Conservation (phyloP, 2,329 filamentous ascomycete species). For the Acephala macrosclerotiorum region DNA sequence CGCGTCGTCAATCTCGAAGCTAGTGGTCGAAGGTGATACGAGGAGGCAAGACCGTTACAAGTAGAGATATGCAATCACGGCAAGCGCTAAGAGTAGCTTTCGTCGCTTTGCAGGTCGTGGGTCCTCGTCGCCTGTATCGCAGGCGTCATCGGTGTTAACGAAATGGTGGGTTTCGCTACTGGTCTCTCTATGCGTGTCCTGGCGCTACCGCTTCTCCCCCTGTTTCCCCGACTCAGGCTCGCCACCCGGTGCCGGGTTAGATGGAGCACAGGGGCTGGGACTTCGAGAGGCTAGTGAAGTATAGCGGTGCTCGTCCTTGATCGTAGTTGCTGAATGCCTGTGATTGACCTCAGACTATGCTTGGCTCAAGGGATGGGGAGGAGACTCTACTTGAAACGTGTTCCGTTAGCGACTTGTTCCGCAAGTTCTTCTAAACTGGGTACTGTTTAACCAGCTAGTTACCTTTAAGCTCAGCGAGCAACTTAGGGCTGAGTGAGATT, state of each 20-base stretch:
- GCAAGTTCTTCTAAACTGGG: constrained; percentile 26
- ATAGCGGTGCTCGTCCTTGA: background rate
- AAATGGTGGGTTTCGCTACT: constrained; percentile 20
- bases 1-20: constrained; percentile 18
- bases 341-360: constrained; percentile 28
- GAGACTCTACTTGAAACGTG: constrained; percentile 30
- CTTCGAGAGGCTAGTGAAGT: constrained; percentile 23
- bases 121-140: too few relatives aligned
- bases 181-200: constrained; percentile 3
- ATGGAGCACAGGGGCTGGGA: background rate
- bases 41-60: constrained; percentile 11
- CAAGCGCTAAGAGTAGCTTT: too few relatives aligned
- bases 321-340: constrained; percentile 23
- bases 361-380: too few relatives aligned
- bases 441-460: constrained; percentile 24
- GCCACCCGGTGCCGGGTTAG: background rate
- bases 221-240: background rate
- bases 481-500: constrained; percentile 35
- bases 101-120: too few relatives aligned
- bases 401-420: constrained; percentile 32
- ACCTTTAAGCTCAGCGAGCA: constrained; percentile 34
- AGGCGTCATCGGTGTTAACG: constrained; percentile 15
- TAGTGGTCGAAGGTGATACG: constrained; percentile 18
- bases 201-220: background rate
- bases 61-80: background rate